phyloP scores from a whole-genome alignment of 345 rosid species.

The Rhizophora mangle region DNA sequence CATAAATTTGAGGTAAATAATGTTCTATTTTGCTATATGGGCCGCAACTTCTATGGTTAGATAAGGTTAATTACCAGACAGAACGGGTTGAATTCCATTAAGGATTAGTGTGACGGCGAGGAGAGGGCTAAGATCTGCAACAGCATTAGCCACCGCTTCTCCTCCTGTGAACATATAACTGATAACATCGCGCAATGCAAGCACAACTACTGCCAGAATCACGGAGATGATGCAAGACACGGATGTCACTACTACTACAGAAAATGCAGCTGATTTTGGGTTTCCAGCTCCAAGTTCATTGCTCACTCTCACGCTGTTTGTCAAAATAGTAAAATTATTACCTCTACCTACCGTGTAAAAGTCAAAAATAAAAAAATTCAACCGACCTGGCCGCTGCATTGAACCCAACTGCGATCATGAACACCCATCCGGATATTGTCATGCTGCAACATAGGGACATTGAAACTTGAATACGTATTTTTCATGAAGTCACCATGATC shows the following conservation, averaged over 20 bases:
- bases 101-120: slow-evolving; percentile 57
- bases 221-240: slow-evolving; percentile 43
- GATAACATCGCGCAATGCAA: slow-evolving; percentile 43
- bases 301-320: slow-evolving; percentile 66
- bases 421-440: slow-evolving; percentile 53
- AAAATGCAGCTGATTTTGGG: slow-evolving; percentile 63
- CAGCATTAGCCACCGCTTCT: slow-evolving; percentile 53
- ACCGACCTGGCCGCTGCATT: slow-evolving; percentile 75
- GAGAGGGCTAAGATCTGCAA: slow-evolving; percentile 64
- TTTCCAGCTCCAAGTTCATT: slow-evolving; percentile 81
- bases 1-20: background rate
- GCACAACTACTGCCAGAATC: slow-evolving; percentile 27
- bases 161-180: slow-evolving; percentile 68
- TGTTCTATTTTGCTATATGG: background rate
- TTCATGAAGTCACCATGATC: background rate
- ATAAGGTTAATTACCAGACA: slow-evolving; percentile 43
- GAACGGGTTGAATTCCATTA: slow-evolving; percentile 71
- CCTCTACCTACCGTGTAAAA: no score
- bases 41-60: background rate
- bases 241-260: slow-evolving; percentile 47
- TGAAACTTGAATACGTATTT: background rate
- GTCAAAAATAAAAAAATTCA: background rate
- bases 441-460: slow-evolving; percentile 36
- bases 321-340: background rate
- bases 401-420: slow-evolving; percentile 66